A percentile compares a stretch with the other conserved stretches of the same genome.
Conservation (phyloP, 2,329 filamentous ascomycete genomes). For the Verticillium tricorpus region DNA sequence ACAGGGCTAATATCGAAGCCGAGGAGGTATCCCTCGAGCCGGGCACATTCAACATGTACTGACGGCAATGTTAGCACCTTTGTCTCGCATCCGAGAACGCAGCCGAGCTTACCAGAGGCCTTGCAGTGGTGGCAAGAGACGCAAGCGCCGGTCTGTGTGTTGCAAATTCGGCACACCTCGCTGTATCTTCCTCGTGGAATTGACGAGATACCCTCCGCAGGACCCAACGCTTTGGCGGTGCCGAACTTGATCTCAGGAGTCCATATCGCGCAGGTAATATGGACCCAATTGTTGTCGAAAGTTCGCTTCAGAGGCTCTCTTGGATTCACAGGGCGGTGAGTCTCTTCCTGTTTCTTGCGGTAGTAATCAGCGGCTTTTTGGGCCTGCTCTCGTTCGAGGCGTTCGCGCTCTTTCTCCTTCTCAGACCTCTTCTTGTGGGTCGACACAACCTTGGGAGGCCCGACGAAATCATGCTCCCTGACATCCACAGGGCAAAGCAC, state of each 20-base stretch:
- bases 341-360: conserved; percentile 74
- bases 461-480: conserved; percentile 79
- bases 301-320: conserved; percentile 91
- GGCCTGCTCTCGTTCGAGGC: conserved; percentile 77
- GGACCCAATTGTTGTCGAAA: conserved; percentile 96
- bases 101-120: conserved; percentile 32
- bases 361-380: conserved; percentile 78
- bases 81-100: conserved; percentile 5
- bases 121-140: conserved; percentile 76
- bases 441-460: conserved; percentile 65
- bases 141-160: conserved; percentile 70
- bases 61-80: conserved; percentile 15
- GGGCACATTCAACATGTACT: conserved; percentile 89
- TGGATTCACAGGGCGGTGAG: conserved; percentile 76
- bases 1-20: conserved; percentile 89
- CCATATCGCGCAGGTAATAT: conserved; percentile 89
- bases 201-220: conserved; percentile 84
- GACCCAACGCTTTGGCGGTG: conserved; percentile 73
- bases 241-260: conserved; percentile 91
- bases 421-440: conserved; percentile 87
- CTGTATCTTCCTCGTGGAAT: conserved; percentile 71
- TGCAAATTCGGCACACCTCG: conserved; percentile 80
- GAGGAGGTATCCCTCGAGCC: conserved; percentile 74
- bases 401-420: conserved; percentile 84
- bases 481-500: conserved; percentile 81